Evolutionary conservation across 331 rosid species (phyloP).

Genomic region (Spiraea crenata): DNA sequence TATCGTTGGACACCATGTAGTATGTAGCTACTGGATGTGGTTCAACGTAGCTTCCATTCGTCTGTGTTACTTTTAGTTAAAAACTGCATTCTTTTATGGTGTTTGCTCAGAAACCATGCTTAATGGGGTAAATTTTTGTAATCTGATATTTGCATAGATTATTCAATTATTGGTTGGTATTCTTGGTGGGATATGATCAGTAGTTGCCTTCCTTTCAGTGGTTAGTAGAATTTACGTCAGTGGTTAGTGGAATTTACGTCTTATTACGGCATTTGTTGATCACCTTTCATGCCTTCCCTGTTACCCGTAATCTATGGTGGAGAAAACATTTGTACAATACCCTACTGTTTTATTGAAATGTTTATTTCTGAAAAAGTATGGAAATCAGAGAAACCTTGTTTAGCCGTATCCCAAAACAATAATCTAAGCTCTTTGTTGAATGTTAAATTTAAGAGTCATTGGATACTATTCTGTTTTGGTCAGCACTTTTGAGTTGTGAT

Average conservation of each 20-base stretch:
- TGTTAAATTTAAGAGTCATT: neutral
- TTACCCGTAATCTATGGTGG: neutral
- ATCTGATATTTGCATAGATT: neutral
- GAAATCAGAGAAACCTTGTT: neutral
- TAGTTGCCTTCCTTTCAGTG: constrained; percentile 1
- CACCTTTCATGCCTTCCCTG: constrained; percentile 9
- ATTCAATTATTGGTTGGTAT: neutral
- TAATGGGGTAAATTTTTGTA: neutral
- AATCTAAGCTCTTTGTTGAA: neutral
- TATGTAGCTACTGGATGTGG: neutral
- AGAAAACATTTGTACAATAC: neutral
- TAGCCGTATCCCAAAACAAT: neutral
- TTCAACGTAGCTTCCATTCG: neutral
- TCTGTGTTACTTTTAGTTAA: neutral
- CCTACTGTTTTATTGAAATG: neutral
- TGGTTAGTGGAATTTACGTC: neutral
- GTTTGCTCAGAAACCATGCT: neutral
- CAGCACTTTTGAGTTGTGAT: too few species aligned
- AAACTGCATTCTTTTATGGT: neutral
- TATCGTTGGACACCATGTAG: neutral
- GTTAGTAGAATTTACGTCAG: neutral
- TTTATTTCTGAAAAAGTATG: neutral
- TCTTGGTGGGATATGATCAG: neutral
- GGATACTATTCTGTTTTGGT: neutral
- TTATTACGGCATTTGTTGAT: neutral